A percentile compares a stretch with the other conserved stretches of the same genome.
phyloP scores from a whole-genome alignment of 345 rosid species.

The Balakata baccata region DNA sequence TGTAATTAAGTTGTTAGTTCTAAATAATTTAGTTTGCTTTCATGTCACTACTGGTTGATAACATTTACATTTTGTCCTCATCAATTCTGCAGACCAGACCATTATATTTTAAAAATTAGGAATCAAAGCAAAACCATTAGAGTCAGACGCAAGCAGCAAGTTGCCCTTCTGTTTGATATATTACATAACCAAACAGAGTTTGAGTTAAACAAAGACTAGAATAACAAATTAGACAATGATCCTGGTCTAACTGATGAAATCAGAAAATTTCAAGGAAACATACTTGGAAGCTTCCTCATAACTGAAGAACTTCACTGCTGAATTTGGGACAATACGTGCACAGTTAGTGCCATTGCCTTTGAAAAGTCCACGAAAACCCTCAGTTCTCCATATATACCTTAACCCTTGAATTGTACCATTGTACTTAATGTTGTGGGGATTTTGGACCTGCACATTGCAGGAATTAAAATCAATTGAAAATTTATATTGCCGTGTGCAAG shows the following conservation, averaged over 20 bases:
- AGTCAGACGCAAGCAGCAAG: neutral
- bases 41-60: neutral
- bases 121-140: neutral
- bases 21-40: neutral
- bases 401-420: slow-evolving; percentile 81
- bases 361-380: slow-evolving; percentile 76
- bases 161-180: neutral
- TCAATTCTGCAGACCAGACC: neutral
- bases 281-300: slow-evolving; percentile 92
- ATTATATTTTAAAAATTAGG: neutral
- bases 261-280: slow-evolving; percentile 11
- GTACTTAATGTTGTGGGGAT: slow-evolving; percentile 74
- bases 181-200: neutral
- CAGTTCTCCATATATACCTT: slow-evolving; percentile 79
- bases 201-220: neutral
- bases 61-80: no score
- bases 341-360: slow-evolving; percentile 97
- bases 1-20: neutral
- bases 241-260: neutral
- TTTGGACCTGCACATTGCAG: slow-evolving; percentile 60
- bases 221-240: neutral
- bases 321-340: slow-evolving; percentile 87
- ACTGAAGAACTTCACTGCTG: slow-evolving; percentile 91
- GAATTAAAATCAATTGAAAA: slow-evolving; percentile 18
- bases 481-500: neutral